phyloP scores from a whole-genome alignment of 2,329 filamentous ascomycete species.

The Pseudogymnoascus sp. region DNA sequence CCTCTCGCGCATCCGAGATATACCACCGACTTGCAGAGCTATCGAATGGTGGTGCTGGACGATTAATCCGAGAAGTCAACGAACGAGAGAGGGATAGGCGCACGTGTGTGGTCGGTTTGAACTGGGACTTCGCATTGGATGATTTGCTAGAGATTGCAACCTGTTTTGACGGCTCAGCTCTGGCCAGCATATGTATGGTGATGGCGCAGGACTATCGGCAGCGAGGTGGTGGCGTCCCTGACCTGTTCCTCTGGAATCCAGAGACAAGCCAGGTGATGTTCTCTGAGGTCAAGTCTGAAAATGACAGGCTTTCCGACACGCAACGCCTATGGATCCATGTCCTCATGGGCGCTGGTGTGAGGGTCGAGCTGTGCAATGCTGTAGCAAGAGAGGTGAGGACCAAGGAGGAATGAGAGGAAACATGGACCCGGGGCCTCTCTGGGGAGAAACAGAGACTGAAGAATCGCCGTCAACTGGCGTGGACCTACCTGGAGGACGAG shows the following conservation, averaged over 20 bases:
- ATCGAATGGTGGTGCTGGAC: slow-evolving; percentile 67
- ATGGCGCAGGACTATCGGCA: slow-evolving; percentile 91
- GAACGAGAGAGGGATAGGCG: slow-evolving; percentile 57
- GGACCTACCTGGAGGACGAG: background rate
- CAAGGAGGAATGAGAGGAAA: background rate
- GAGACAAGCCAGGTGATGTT: slow-evolving; percentile 47
- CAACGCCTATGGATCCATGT: slow-evolving; percentile 97
- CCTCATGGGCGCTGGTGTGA: slow-evolving; percentile 72
- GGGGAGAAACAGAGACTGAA: background rate
- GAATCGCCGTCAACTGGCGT: background rate
- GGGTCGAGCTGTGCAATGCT: slow-evolving; percentile 71
- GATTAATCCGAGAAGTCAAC: slow-evolving; percentile 62
- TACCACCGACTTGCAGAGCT: slow-evolving; percentile 81
- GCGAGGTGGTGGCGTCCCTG: slow-evolving; percentile 79
- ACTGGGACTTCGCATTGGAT: slow-evolving; percentile 76
- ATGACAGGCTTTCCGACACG: slow-evolving; percentile 91
- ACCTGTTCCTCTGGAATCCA: slow-evolving; percentile 74
- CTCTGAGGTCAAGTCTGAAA: slow-evolving; percentile 72
- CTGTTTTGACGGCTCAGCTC: slow-evolving; percentile 72
- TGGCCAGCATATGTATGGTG: slow-evolving; percentile 83
- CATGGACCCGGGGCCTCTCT: background rate
- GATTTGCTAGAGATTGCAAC: slow-evolving; percentile 72
- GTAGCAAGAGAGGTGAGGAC: slow-evolving; percentile 25
- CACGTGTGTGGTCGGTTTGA: slow-evolving; percentile 83
- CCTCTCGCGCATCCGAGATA: slow-evolving; percentile 78